Evolutionary conservation across 768 basidiomycete genomes (phyloP), one percentile per base, ranked within the genome.

Genomic region (Collybia mongolica): DNA sequence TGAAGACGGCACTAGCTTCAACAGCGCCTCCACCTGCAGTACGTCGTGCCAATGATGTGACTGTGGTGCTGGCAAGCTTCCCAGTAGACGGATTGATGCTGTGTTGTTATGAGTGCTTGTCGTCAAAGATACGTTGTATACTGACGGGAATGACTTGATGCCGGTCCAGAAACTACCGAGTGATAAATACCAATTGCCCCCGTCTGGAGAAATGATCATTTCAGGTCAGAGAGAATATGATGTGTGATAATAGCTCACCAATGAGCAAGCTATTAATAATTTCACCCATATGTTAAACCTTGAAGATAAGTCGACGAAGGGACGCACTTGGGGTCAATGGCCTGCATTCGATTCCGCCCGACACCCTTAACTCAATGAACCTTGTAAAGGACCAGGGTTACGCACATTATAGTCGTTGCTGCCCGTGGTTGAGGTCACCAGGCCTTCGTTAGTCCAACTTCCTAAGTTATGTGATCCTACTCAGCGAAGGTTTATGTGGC

Each of bases 111-210:
- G 20, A 41, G 36, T 20, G 22, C 40, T 26, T 28, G 24, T 24
- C 41, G 29, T 43, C 29, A 41, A 14, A 39, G 47, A 12, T 49
- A 24, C 9, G 8, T 19, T 22, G 22, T 9, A n/a, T 12, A 32
- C 61, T 24, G 15, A 67, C 67, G 46, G 57, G 53, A 67, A 58
- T 48, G 68, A 57, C 53, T 80, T 77, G 56, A 82, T 82, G 8
- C 80, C 80, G 6, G 70, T 75, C 80, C 80, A 81, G 66, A 74
- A 82, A 51, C 76, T 79, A 18, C 81, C 81, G 5, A 81, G 63
- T 15, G 75, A 72, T 11, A 83, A 69, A 44, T 65, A 70, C 80
- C 77, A 80, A 44, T 66, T 70, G 51, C 71, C 65, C 29, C 65
- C 67, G 6, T 43, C 41, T 43, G 12, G 14, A n/a, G 11, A 26